These are phyloP conservation scores for Aspergillus phoenicis DNA, from an alignment of 2,329 filamentous ascomycete genomes.

Conservation along the genomic window DNA sequence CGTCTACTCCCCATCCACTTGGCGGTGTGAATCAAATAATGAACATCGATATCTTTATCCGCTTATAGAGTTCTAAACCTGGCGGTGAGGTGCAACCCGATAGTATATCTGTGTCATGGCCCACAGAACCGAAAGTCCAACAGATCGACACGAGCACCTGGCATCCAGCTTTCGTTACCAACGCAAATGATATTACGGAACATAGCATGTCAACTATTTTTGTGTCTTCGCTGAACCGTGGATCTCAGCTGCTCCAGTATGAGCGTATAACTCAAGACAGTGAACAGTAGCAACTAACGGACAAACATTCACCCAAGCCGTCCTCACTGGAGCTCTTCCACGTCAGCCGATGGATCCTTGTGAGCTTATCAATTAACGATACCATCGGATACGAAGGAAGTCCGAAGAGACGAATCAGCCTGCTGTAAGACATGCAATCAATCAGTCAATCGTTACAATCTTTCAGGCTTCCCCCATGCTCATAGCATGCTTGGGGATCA, in stretches of 20 bases:
- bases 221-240: no score
- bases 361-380: background rate
- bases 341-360: conserved; percentile 5
- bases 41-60: no score
- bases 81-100: background rate
- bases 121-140: background rate
- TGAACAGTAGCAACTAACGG: background rate
- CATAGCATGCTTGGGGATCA: background rate
- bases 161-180: no score
- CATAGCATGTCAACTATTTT: no score
- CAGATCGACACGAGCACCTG: background rate
- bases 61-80: background rate
- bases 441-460: background rate
- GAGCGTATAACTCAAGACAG: no score
- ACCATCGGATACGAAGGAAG: background rate
- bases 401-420: background rate
- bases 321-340: background rate
- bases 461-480: background rate
- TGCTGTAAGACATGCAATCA: background rate
- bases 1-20: background rate
- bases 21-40: background rate
- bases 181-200: no score
- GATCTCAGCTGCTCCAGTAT: no score
- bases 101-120: background rate
- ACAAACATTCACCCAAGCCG: background rate